Conservation (phyloP, 108 stramenopile species). For the Nannochloropsis gaditana region DNA sequence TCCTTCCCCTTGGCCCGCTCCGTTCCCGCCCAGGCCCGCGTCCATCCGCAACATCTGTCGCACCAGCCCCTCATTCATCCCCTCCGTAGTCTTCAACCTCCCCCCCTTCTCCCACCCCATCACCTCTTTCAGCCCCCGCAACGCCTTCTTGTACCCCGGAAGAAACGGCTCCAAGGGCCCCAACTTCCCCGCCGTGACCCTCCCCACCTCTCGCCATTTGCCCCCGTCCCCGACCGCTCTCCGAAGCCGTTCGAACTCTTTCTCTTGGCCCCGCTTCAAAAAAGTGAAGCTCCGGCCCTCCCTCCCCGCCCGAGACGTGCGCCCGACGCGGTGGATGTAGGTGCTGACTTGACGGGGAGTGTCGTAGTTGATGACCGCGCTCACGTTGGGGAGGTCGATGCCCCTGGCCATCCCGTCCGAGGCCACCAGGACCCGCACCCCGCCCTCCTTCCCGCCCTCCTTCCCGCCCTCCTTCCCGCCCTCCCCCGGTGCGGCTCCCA, state of each 20-base stretch:
- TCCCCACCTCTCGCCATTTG: background rate
- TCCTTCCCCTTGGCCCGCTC: background rate
- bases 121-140: background rate
- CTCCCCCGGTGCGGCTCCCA: background rate
- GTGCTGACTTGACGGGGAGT: background rate
- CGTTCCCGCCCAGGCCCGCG: background rate
- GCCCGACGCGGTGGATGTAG: constrained; percentile 22
- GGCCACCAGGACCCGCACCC: constrained; percentile 22
- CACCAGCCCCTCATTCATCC: background rate
- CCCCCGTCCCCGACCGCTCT: background rate
- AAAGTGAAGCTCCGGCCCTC: background rate
- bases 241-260: background rate
- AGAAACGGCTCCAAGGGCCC: background rate
- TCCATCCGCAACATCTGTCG: background rate
- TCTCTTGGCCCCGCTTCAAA: background rate
- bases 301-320: constrained; percentile 21
- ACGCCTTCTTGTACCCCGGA: background rate
- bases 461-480: no score
- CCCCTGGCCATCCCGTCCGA: constrained; percentile 22
- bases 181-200: background rate
- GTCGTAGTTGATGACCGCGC: constrained; percentile 20
- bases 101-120: constrained; percentile 21
- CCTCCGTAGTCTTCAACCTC: constrained; percentile 11
- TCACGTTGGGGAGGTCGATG: constrained; percentile 15
- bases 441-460: background rate